These are phyloP conservation scores for Coemansia sp. DNA, from an alignment of 192 early-diverging fungal species.

Conservation along the genomic window DNA sequence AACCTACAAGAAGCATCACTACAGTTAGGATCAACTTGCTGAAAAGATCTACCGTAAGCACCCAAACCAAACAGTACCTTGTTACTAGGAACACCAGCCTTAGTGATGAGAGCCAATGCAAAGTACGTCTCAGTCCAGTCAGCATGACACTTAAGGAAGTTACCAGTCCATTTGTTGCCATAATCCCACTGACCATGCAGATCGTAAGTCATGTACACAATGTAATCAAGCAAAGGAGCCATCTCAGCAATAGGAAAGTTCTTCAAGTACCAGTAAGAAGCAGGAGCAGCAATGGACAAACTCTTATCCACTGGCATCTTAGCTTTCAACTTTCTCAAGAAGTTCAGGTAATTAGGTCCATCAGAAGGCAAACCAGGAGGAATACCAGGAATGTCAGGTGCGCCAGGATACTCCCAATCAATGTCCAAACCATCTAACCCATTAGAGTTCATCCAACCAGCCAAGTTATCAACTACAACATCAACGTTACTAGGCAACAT, in stretches of 20 bases:
- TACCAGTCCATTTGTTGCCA: slow-evolving; percentile 19
- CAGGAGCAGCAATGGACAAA: too few species aligned
- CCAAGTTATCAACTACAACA: slow-evolving; percentile 2
- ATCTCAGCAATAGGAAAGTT: slow-evolving; percentile 25
- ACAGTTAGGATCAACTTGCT: slow-evolving; percentile 30
- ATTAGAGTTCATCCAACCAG: slow-evolving; percentile 12
- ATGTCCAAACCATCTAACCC: background rate
- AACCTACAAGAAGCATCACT: slow-evolving; percentile 12
- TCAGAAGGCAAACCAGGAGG: too few species aligned
- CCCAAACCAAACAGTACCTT: slow-evolving; percentile 33
- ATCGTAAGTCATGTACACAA: slow-evolving; percentile 39
- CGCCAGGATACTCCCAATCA: too few species aligned
- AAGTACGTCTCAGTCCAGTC: slow-evolving; percentile 25
- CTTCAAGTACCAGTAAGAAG: too few species aligned
- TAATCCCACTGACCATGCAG: slow-evolving; percentile 40
- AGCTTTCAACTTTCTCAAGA: too few species aligned
- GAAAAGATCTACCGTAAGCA: slow-evolving; percentile 34
- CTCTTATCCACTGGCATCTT: too few species aligned
- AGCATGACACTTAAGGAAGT: slow-evolving; percentile 12
- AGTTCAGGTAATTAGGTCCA: too few species aligned
- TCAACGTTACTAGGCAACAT: slow-evolving; percentile 13
- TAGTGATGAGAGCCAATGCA: slow-evolving; percentile 18
- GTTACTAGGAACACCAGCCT: slow-evolving; percentile 41
- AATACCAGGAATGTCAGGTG: too few species aligned
- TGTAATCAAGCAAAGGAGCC: slow-evolving; percentile 24